These are phyloP conservation scores for Lignosus rhinocerotis DNA, from an alignment of 1,284 basidiomycete genomes.

Conservation along the genomic window DNA sequence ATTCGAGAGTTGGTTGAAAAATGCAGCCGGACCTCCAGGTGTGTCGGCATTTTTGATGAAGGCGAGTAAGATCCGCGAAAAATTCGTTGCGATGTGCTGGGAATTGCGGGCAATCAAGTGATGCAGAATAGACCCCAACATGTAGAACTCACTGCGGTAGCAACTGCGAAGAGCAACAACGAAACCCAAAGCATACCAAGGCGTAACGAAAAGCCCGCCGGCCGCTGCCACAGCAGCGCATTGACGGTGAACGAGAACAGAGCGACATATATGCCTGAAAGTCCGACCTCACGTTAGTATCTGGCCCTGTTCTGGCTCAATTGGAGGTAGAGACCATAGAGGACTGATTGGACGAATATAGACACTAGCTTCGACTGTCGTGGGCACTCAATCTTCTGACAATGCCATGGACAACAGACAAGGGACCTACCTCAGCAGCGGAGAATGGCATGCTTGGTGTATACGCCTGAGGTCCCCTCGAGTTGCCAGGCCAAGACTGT, in stretches of 20 bases:
- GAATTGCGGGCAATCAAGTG: neutral
- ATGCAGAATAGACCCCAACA: too few species aligned
- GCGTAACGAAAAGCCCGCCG: constrained; percentile 3
- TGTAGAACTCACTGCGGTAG: constrained; percentile 12
- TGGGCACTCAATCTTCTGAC: neutral
- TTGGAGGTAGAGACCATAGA: constrained; percentile 12
- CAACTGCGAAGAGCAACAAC: constrained; percentile 14
- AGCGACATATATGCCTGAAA: constrained; percentile 10
- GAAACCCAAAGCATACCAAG: constrained; percentile 8
- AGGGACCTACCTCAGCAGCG: constrained; percentile 9
- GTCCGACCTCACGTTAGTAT: neutral
- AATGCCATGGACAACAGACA: neutral
- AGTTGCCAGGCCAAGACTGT: too few species aligned
- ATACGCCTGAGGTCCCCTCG: neutral
- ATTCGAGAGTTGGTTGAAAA: constrained; percentile 24
- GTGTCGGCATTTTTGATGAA: constrained; percentile 21
- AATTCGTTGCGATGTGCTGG: constrained; percentile 25
- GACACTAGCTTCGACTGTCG: constrained; percentile 16
- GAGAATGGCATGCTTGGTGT: constrained; percentile 9
- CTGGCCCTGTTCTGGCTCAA: neutral
- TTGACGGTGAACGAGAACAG: constrained; percentile 12
- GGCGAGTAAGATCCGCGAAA: constrained; percentile 26
- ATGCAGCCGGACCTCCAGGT: constrained; percentile 26
- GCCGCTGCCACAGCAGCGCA: constrained; percentile 5
- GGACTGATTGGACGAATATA: constrained; percentile 19